Evolutionary conservation across 1,284 basidiomycete genomes (phyloP).

Genomic region (Sporisorium iseilematis-ciliati): DNA sequence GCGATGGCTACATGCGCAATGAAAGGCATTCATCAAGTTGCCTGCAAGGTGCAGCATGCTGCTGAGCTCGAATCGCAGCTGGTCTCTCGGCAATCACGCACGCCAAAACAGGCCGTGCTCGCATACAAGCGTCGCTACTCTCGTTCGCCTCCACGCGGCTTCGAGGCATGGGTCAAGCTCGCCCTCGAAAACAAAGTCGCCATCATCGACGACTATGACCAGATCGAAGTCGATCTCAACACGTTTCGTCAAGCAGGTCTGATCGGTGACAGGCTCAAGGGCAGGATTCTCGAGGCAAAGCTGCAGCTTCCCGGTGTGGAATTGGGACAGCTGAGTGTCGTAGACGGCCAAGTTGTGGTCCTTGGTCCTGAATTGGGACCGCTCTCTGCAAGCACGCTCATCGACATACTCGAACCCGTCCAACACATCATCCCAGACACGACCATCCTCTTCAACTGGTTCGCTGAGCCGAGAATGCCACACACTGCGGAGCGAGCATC

Average conservation of each 20-base stretch:
- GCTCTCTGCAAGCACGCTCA: slow-evolving; percentile 19
- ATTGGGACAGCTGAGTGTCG: slow-evolving; percentile 27
- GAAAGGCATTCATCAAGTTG: slow-evolving; percentile 18
- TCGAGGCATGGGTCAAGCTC: slow-evolving; percentile 26
- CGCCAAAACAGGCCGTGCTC: slow-evolving; percentile 18
- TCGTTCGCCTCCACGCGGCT: slow-evolving; percentile 25
- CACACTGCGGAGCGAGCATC: background rate
- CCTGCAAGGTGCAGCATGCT: slow-evolving; percentile 34
- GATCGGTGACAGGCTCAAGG: slow-evolving; percentile 26
- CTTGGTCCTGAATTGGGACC: slow-evolving; percentile 28
- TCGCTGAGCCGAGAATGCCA: slow-evolving; percentile 30
- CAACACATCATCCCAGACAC: slow-evolving; percentile 32
- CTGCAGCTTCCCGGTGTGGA: slow-evolving; percentile 2
- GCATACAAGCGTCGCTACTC: slow-evolving; percentile 28
- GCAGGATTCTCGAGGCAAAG: slow-evolving; percentile 34
- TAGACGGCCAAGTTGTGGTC: slow-evolving; percentile 16
- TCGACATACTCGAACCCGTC: slow-evolving; percentile 26
- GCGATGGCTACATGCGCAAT: slow-evolving; percentile 16
- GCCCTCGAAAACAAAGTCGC: slow-evolving; percentile 31
- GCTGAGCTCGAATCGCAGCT: slow-evolving; percentile 24
- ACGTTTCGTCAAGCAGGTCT: slow-evolving; percentile 22
- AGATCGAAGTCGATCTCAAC: slow-evolving; percentile 31
- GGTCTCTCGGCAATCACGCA: slow-evolving; percentile 26
- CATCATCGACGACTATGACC: slow-evolving; percentile 42
- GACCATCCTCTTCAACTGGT: slow-evolving; percentile 39